These are phyloP conservation scores for Pythium apleroticum DNA, from an alignment of 352 stramenopile species.

Conservation along the genomic window DNA sequence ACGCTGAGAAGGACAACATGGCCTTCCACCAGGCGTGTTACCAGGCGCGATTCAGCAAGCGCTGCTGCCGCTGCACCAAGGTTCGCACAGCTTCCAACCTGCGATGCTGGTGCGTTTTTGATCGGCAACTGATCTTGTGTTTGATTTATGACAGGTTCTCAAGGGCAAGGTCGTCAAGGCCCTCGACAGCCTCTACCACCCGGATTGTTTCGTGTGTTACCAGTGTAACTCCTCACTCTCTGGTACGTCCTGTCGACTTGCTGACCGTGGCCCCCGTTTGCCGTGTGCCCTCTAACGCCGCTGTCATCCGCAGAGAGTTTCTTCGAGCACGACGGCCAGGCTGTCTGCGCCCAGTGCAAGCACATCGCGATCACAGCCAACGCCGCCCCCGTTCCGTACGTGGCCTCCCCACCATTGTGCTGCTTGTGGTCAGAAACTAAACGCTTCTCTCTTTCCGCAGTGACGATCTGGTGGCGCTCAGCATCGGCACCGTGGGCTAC, in stretches of 20 bases:
- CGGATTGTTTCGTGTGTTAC: slow-evolving; percentile 81
- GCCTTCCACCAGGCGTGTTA: slow-evolving; percentile 83
- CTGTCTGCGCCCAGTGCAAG: slow-evolving; percentile 79
- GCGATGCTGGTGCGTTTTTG: too few relatives aligned
- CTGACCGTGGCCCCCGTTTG: too few relatives aligned
- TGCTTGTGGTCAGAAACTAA: background rate
- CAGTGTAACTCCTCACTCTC: slow-evolving; percentile 74
- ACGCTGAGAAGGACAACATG: slow-evolving; percentile 80
- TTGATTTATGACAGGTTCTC: slow-evolving; percentile 39
- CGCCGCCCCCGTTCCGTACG: slow-evolving; percentile 45
- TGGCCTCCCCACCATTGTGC: background rate
- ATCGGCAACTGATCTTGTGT: background rate
- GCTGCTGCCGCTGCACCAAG: slow-evolving; percentile 75
- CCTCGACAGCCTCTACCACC: slow-evolving; percentile 82
- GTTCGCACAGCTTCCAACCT: too few relatives aligned
- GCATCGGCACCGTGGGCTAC: slow-evolving; percentile 66
- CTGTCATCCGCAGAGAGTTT: slow-evolving; percentile 64
- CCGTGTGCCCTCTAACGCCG: background rate
- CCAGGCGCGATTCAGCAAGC: slow-evolving; percentile 76
- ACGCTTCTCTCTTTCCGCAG: slow-evolving; percentile 24
- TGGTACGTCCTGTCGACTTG: slow-evolving; percentile 45
- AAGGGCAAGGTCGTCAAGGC: slow-evolving; percentile 87
- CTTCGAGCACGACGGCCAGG: slow-evolving; percentile 76
- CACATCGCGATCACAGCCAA: slow-evolving; percentile 69
- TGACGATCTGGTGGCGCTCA: slow-evolving; percentile 48